phyloP scores from a whole-genome alignment of 2,329 filamentous ascomycete genomes.

The Neocucurbitaria cava region DNA sequence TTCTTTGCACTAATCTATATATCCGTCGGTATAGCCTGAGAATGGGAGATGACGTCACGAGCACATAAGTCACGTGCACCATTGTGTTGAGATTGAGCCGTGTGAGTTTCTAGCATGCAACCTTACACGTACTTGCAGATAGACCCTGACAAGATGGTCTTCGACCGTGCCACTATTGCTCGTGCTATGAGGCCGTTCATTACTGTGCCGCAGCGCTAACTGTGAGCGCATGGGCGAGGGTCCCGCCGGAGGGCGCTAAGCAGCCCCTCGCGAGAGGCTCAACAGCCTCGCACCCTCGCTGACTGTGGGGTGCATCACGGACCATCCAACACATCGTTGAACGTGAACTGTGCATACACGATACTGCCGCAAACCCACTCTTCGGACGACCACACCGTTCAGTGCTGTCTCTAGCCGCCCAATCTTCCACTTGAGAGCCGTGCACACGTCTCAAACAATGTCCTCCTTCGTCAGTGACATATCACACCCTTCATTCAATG shows the following conservation, averaged over 20 bases:
- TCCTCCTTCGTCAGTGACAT: neutral
- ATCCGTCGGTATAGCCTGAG: no score
- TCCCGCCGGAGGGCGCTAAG: neutral
- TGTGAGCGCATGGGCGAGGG: neutral
- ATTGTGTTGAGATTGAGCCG: no score
- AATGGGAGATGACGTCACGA: no score
- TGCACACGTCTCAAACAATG: neutral
- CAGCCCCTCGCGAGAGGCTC: neutral
- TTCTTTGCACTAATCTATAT: no score
- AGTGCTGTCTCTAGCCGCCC: neutral
- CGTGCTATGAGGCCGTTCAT: neutral
- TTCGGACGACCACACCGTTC: neutral
- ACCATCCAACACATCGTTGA: neutral
- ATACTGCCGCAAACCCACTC: neutral
- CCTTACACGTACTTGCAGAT: no score
- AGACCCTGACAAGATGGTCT: no score
- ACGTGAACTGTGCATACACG: neutral
- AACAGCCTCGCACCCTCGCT: neutral
- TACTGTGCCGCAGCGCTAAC: conserved; percentile 15
- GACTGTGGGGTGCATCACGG: neutral
- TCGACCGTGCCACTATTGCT: no score
- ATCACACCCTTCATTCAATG: neutral
- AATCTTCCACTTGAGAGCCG: neutral
- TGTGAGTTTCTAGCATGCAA: no score
- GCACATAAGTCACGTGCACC: no score